Evolutionary conservation across 1,139 yeast genomes (phyloP), one percentile per base, ranked within the genome.

Genomic region (Zygoascus hellenicus): DNA sequence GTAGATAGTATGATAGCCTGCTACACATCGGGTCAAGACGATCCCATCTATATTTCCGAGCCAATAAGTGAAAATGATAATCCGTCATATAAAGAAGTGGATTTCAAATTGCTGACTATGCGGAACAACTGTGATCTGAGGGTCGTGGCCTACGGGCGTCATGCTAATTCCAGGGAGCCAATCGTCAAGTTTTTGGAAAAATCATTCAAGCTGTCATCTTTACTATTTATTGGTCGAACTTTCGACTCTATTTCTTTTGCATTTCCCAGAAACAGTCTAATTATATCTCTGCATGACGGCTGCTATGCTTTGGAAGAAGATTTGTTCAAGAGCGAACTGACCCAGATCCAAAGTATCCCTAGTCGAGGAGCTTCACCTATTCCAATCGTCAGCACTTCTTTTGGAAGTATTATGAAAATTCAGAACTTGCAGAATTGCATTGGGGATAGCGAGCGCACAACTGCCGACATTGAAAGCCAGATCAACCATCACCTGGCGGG

Each of bases 341-440:
- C 4, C 7, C 26, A 22, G 7, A 22, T 22, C 7, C 26, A 22
- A 22, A 22, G 4, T 22, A 22, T 22, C 4, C 26, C 26, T 4
- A 22, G 26, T 22, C 26, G 26, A 22, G 26, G 26, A 22, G 26
- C 26, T 5, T 13, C 43, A 17, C 36, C 57, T 29, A 50, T 46
- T 19, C 33, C 48, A 11, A 22, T 22, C 4, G 7, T 22, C 6
- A 49, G 54, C 16, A 59, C 67, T 42, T 62, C 74, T 0, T 74
- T 65, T 51, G 76, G 74, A 48, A 67, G 67, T 19, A 64, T 74
- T 5, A 71, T 75, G 71, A 75, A 72, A 48, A 51, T 76, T 47
- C 71, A 71, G 51, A 73, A 74, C 33, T 57, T 73, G 9, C 70
- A 72, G 40, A 59, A 66, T 17, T 71, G 76, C 48, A 64, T 73